phyloP scores from a whole-genome alignment of 2,329 filamentous ascomycete genomes.

The Aspergillus sp. region DNA sequence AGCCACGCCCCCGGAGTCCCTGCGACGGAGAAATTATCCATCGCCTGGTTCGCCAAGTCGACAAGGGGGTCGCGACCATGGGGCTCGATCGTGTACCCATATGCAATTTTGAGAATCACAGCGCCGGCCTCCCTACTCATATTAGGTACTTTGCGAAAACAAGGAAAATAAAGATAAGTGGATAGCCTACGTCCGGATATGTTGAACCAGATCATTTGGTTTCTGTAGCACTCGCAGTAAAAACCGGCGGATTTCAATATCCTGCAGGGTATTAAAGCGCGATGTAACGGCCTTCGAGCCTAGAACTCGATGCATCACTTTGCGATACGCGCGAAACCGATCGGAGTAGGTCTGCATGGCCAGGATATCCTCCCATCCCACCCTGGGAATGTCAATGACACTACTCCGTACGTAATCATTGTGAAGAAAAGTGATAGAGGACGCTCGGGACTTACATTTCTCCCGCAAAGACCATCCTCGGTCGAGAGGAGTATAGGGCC shows the following conservation, averaged over 20 bases:
- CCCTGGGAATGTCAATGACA: conserved; percentile 6
- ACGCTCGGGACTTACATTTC: conserved; percentile 33
- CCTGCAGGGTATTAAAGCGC: conserved; percentile 43
- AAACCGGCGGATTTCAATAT: conserved; percentile 45
- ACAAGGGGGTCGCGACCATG: conserved; percentile 35
- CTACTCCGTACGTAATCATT: background rate
- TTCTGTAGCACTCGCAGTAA: conserved; percentile 43
- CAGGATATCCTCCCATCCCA: conserved; percentile 40
- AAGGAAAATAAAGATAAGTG: background rate
- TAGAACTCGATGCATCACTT: conserved; percentile 45
- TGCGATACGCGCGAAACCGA: conserved; percentile 43
- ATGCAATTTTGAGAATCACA: conserved; percentile 43
- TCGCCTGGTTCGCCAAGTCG: conserved; percentile 39
- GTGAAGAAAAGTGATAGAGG: background rate
- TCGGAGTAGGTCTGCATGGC: conserved; percentile 37
- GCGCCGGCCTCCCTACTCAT: conserved; percentile 33
- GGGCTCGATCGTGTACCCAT: conserved; percentile 31
- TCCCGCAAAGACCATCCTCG: conserved; percentile 25
- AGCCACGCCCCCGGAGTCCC: conserved; percentile 44
- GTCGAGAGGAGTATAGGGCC: conserved; percentile 25
- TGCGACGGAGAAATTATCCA: conserved; percentile 44
- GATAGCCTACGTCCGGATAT: conserved; percentile 35
- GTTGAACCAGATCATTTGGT: conserved; percentile 39
- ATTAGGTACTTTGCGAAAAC: background rate
- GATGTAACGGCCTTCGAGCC: conserved; percentile 43